Conservation (phyloP, 2,329 filamentous ascomycete species). For the Talaromyces sp. region DNA sequence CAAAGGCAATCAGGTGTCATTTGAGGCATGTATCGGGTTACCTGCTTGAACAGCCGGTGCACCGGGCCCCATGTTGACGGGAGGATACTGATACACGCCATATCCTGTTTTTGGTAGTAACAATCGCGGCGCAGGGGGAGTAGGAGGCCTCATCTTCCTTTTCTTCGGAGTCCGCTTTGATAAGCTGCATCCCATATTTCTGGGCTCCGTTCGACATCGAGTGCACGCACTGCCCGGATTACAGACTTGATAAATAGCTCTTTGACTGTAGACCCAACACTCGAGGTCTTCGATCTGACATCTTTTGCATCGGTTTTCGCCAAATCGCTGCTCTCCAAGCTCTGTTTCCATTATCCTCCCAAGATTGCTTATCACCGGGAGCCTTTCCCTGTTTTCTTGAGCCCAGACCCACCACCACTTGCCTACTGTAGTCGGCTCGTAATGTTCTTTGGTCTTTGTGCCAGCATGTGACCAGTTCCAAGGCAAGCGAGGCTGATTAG, state of each 20-base stretch:
- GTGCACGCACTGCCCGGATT: conserved; percentile 9
- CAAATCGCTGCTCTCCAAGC: conserved; percentile 4
- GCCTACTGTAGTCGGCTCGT: neutral
- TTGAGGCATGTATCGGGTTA: too few species aligned
- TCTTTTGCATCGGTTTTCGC: neutral
- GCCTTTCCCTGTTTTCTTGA: neutral
- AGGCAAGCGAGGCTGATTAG: conserved; percentile 1
- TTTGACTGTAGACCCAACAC: conserved; percentile 2
- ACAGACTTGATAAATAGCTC: neutral
- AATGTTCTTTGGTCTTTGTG: neutral
- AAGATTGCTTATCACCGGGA: neutral
- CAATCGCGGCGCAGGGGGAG: neutral
- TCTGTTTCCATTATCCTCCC: conserved; percentile 14
- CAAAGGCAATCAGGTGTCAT: neutral
- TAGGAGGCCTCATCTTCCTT: neutral
- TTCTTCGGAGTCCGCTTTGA: neutral
- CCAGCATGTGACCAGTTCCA: neutral
- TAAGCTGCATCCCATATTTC: neutral
- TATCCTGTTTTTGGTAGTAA: neutral
- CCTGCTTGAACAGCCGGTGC: neutral
- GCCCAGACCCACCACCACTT: conserved; percentile 1
- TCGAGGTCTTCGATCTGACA: neutral
- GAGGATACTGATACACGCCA: neutral
- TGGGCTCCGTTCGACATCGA: neutral
- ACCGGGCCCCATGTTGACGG: neutral